phyloP scores from a whole-genome alignment of 1,284 basidiomycete species.

The Lignosus rhinocerotis region DNA sequence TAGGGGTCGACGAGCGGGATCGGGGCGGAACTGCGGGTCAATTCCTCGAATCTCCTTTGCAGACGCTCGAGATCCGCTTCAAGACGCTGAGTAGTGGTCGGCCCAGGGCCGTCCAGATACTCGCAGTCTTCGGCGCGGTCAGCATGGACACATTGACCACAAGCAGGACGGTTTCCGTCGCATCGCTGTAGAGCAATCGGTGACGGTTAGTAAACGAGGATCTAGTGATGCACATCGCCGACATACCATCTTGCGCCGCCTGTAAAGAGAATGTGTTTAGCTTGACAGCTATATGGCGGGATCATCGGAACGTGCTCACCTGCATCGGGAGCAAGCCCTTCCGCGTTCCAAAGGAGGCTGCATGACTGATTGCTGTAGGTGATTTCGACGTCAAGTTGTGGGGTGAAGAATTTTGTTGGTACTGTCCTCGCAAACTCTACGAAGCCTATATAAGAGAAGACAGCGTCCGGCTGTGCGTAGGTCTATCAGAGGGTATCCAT shows the following conservation, averaged over 20 bases:
- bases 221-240: too few species aligned
- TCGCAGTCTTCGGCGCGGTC: constrained; percentile 33
- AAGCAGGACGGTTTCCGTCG: constrained; percentile 33
- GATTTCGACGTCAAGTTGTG: not conserved
- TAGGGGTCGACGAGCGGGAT: constrained; percentile 32
- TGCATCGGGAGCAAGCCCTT: constrained; percentile 34
- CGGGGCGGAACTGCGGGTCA: constrained; percentile 24
- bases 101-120: constrained; percentile 31
- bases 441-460: constrained; percentile 8
- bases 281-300: not conserved
- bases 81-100: constrained; percentile 31
- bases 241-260: constrained; percentile 35
- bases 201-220: not conserved
- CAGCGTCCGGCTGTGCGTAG: constrained; percentile 8
- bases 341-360: constrained; percentile 32
- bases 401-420: not conserved
- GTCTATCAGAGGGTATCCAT: not conserved
- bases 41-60: constrained; percentile 29
- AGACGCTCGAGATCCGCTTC: constrained; percentile 29
- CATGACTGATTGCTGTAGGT: constrained; percentile 2
- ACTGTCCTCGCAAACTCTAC: not conserved
- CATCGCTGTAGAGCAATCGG: constrained; percentile 28
- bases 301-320: constrained; percentile 17
- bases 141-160: constrained; percentile 30
- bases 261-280: constrained; percentile 1